These are phyloP conservation scores for Lactifluus echinatus DNA, from an alignment of 768 basidiomycete species.

Conservation along the genomic window DNA sequence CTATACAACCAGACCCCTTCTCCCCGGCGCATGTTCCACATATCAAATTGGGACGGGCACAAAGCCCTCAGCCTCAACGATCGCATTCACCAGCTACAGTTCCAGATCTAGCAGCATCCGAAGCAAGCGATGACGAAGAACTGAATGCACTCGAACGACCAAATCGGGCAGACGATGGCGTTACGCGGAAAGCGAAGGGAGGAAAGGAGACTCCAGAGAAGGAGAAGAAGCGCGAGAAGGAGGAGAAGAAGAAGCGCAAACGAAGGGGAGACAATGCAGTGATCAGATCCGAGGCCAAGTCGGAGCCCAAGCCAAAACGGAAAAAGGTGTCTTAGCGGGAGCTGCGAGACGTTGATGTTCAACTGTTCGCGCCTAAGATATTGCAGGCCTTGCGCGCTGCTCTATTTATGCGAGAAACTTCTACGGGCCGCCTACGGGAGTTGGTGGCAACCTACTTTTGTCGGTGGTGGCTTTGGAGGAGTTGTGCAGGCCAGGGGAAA, in stretches of 20 bases:
- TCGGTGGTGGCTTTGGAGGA: not conserved
- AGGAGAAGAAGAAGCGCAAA: conserved; percentile 21
- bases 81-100: not conserved
- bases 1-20: conserved; percentile 70
- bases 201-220: conserved; percentile 19
- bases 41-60: conserved; percentile 22
- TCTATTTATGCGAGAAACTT: no score
- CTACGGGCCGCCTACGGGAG: no score
- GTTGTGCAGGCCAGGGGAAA: not conserved
- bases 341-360: not conserved
- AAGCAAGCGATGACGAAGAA: conserved; percentile 23
- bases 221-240: conserved; percentile 21
- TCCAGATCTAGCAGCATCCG: conserved; percentile 11
- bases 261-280: conserved; percentile 21
- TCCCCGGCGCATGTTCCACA: conserved; percentile 46
- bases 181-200: conserved; percentile 3
- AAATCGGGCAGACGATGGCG: conserved; percentile 27
- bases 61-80: conserved; percentile 21
- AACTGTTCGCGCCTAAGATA: not conserved
- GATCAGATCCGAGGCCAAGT: conserved; percentile 20
- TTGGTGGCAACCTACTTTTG: no score
- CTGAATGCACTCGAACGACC: conserved; percentile 29
- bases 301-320: conserved; percentile 23
- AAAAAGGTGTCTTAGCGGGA: conserved; percentile 23
- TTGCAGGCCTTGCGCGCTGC: not conserved